phyloP scores from a whole-genome alignment of 805 yeast genomes.

The Tetrapisispora iriomotensis region DNA sequence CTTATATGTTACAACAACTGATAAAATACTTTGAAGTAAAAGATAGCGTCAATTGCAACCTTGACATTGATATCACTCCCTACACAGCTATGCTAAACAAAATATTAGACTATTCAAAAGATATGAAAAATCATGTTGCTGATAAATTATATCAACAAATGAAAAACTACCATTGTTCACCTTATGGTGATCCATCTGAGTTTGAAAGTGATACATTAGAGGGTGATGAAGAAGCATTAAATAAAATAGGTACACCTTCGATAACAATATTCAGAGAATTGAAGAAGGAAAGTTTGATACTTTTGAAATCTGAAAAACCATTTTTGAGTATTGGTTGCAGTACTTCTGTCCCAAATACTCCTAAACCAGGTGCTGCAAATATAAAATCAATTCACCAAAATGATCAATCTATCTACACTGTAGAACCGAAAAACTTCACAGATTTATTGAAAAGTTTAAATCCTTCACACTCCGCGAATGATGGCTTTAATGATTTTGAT shows the following conservation, averaged over 20 bases:
- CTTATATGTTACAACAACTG: conserved; percentile 14
- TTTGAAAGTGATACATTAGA: neutral
- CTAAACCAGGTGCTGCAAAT: neutral
- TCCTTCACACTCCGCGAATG: neutral
- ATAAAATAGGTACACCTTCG: conserved; percentile 1
- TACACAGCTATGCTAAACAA: conserved; percentile 9
- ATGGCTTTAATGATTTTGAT: neutral
- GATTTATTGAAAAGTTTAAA: neutral
- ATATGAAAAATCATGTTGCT: conserved; percentile 12
- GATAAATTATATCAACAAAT: conserved; percentile 7
- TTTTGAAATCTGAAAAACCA: conserved; percentile 6
- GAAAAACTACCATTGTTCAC: conserved; percentile 12
- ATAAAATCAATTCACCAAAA: neutral
- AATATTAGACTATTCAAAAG: conserved; percentile 7
- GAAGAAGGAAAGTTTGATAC: conserved; percentile 5
- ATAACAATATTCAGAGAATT: conserved; percentile 6
- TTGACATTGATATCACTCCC: conserved; percentile 2
- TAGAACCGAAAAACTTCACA: conserved; percentile 1
- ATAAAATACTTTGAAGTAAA: conserved; percentile 8
- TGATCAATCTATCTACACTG: conserved; percentile 4
- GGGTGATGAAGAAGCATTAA: neutral
- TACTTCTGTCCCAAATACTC: conserved; percentile 1
- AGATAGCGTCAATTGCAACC: neutral
- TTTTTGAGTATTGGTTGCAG: neutral
- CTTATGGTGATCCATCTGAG: conserved; percentile 41